These are phyloP conservation scores for Neurospora tetraspora DNA, from an alignment of 495 filamentous ascomycete species.

Conservation along the genomic window DNA sequence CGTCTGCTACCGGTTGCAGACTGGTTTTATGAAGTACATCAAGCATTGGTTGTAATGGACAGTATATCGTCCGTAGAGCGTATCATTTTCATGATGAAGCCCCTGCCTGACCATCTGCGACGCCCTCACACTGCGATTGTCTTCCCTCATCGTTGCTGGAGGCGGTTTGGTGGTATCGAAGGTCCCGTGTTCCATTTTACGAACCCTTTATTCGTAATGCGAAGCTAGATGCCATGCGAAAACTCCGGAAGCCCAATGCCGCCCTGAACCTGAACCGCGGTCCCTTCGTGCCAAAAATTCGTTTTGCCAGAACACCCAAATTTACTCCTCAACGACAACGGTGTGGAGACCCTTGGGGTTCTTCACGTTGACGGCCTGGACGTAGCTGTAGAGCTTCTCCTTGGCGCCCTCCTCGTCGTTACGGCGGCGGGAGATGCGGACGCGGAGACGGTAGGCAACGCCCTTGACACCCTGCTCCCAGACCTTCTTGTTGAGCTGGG, in stretches of 20 bases:
- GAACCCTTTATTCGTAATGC: slow-evolving; percentile 39
- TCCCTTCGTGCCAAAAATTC: slow-evolving; percentile 10
- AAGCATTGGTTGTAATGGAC: slow-evolving; percentile 23
- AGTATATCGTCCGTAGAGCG: slow-evolving; percentile 19
- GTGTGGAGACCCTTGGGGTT: slow-evolving; percentile 94
- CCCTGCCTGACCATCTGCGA: slow-evolving; percentile 3
- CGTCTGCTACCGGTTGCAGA: slow-evolving; percentile 11
- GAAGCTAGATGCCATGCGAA: slow-evolving; percentile 43
- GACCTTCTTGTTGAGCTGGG: slow-evolving; percentile 99
- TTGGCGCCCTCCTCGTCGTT: slow-evolving; percentile 99
- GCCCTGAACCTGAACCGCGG: slow-evolving; percentile 31
- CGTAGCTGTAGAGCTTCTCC: slow-evolving; percentile 97
- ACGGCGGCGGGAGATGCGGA: slow-evolving; percentile 97
- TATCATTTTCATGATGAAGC: slow-evolving; percentile 13
- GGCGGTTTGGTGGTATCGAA: slow-evolving; percentile 21
- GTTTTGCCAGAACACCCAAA: slow-evolving; percentile 18
- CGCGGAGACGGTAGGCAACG: slow-evolving; percentile 88
- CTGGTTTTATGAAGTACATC: slow-evolving; percentile 18
- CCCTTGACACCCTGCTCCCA: slow-evolving; percentile 99
- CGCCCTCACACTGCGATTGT: slow-evolving; percentile 3
- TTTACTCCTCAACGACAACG: slow-evolving; percentile 56
- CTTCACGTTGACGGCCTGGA: slow-evolving; percentile 99
- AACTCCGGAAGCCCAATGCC: slow-evolving; percentile 44
- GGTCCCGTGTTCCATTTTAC: slow-evolving; percentile 20
- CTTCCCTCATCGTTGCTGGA: slow-evolving; percentile 7